Evolutionary conservation across 108 stramenopile genomes (phyloP).

Genomic region (Cyclostephanos tholiformis): DNA sequence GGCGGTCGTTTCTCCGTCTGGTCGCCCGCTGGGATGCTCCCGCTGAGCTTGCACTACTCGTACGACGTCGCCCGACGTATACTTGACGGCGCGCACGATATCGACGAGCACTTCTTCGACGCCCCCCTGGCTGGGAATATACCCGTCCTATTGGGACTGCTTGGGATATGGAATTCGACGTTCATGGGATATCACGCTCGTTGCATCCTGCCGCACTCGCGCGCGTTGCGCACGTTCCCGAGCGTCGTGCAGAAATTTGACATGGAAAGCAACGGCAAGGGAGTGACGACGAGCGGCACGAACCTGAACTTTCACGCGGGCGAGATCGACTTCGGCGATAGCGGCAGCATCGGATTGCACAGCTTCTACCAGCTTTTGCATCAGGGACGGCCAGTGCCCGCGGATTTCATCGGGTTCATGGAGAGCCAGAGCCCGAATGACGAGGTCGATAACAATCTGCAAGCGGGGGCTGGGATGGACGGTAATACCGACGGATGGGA

Average conservation of each 20-base stretch:
- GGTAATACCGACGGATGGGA: slow-evolving; percentile 24
- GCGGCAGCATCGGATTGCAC: slow-evolving; percentile 95
- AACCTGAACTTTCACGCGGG: slow-evolving; percentile 73
- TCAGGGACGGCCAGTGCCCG: slow-evolving; percentile 95
- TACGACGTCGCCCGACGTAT: slow-evolving; percentile 78
- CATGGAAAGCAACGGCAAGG: slow-evolving; percentile 99
- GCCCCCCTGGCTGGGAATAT: slow-evolving; percentile 94
- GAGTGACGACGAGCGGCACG: slow-evolving; percentile 72
- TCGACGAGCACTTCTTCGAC: slow-evolving; percentile 97
- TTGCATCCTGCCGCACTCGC: slow-evolving; percentile 93
- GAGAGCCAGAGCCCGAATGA: slow-evolving; percentile 71
- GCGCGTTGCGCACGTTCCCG: slow-evolving; percentile 91
- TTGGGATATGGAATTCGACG: slow-evolving; percentile 98
- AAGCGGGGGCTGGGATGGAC: neutral
- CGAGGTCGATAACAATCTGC: slow-evolving; percentile 15
- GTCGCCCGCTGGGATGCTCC: slow-evolving; percentile 86
- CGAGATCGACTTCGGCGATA: slow-evolving; percentile 93
- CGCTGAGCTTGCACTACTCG: slow-evolving; percentile 91
- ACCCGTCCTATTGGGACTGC: slow-evolving; percentile 93
- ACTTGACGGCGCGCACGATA: slow-evolving; percentile 94
- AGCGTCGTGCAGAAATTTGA: slow-evolving; percentile 98
- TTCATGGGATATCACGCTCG: slow-evolving; percentile 94
- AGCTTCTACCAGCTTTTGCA: slow-evolving; percentile 98
- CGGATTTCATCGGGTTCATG: slow-evolving; percentile 97
- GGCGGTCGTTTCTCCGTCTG: slow-evolving; percentile 92